phyloP scores from a whole-genome alignment of 2,329 filamentous ascomycete species.

The Arthrobotrys musiformis region DNA sequence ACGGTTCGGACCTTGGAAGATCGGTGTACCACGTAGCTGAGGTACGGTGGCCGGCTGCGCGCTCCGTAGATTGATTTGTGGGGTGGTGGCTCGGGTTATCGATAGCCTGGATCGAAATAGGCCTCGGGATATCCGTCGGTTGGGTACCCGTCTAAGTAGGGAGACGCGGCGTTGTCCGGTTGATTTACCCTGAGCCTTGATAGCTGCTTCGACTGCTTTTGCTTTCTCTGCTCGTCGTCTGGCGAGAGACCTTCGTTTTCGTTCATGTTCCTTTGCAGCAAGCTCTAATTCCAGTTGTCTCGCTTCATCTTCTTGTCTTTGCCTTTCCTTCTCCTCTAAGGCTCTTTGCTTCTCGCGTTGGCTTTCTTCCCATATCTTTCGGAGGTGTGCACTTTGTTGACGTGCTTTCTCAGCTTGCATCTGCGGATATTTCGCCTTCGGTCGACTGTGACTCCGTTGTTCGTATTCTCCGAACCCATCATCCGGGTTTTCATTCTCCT shows the following conservation, averaged over 20 bases:
- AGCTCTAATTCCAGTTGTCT: neutral
- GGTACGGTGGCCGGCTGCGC: neutral
- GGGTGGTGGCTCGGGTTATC: neutral
- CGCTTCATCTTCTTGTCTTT: constrained; percentile 5
- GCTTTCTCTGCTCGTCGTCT: constrained; percentile 6
- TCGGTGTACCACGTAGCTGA: neutral
- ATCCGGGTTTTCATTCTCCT: neutral
- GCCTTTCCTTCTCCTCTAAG: constrained; percentile 13
- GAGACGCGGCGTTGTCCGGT: neutral
- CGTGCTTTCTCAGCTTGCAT: constrained; percentile 23
- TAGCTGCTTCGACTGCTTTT: neutral
- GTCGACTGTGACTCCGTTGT: neutral
- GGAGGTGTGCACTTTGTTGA: constrained; percentile 15
- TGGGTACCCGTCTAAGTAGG: neutral
- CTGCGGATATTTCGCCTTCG: constrained; percentile 23
- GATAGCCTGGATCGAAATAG: neutral
- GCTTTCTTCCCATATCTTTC: constrained; percentile 19
- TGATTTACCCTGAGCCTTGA: neutral
- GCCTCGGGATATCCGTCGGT: neutral
- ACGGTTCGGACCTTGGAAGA: neutral
- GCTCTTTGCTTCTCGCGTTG: constrained; percentile 7
- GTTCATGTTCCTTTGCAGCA: constrained; percentile 1
- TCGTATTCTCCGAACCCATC: neutral
- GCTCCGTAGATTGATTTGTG: neutral
- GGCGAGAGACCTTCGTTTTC: constrained; percentile 11